A percentile compares a stretch with the other conserved stretches of the same genome.
Evolutionary conservation across 129 eudicot genomes (phyloP).

Genomic region (Flaveria ramosissima): DNA sequence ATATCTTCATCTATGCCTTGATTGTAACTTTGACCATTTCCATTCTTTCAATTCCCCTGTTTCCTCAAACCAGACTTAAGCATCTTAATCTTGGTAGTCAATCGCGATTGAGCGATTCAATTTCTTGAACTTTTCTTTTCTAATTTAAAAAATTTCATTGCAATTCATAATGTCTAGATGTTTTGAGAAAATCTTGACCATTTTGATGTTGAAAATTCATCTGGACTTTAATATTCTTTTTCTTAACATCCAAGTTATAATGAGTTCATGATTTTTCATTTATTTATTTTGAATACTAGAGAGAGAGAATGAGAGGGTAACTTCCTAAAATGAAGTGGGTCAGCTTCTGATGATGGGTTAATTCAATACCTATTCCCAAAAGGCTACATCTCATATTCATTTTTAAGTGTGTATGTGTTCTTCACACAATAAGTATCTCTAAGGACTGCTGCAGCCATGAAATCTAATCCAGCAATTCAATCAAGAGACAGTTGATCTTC

Average conservation of each 20-base stretch:
- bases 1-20: slow-evolving; percentile 14
- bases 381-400: slow-evolving; percentile 9
- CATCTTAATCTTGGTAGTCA: slow-evolving; percentile 1
- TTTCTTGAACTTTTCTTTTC: neutral
- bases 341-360: slow-evolving; percentile 39
- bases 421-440: slow-evolving; percentile 31
- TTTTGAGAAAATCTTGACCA: neutral
- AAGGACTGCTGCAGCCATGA: slow-evolving; percentile 26
- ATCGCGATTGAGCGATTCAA: neutral
- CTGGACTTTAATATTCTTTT: slow-evolving; percentile 5
- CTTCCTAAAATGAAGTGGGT: slow-evolving; percentile 41
- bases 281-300: slow-evolving; percentile 28
- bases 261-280: neutral
- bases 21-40: slow-evolving; percentile 29
- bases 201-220: neutral
- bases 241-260: slow-evolving; percentile 27
- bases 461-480: slow-evolving; percentile 23
- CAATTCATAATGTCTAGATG: neutral
- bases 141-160: neutral
- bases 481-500: neutral
- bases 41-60: slow-evolving; percentile 2
- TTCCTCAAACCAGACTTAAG: slow-evolving; percentile 1
- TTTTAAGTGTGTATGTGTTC: slow-evolving; percentile 25
- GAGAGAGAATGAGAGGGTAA: slow-evolving; percentile 34
- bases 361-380: slow-evolving; percentile 32